phyloP scores from a whole-genome alignment of 352 stramenopile species.

The Phytophthora constricta region DNA sequence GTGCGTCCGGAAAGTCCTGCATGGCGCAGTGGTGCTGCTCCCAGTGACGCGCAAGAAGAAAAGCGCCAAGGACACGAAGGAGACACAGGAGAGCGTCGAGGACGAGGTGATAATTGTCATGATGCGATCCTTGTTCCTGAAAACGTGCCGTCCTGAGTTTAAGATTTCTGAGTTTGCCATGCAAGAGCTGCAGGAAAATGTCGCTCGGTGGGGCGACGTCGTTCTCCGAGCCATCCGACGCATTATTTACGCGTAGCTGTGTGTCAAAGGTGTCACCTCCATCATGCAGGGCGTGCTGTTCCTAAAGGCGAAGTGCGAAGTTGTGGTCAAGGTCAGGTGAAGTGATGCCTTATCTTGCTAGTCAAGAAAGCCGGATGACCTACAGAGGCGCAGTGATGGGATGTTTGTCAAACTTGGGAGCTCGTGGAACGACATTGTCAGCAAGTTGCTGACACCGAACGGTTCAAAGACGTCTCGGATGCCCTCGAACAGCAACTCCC shows the following conservation, averaged over 20 bases:
- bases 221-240: slow-evolving; percentile 26
- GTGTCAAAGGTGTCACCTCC: too few species aligned
- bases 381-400: too few species aligned
- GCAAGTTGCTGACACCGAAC: too few species aligned
- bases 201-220: slow-evolving; percentile 23
- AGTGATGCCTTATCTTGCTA: too few species aligned
- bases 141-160: slow-evolving; percentile 20
- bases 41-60: slow-evolving; percentile 3
- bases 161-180: slow-evolving; percentile 1
- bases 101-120: slow-evolving; percentile 27
- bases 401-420: too few species aligned
- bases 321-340: too few species aligned
- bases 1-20: slow-evolving; percentile 30
- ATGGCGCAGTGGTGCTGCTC: slow-evolving; percentile 20
- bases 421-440: too few species aligned
- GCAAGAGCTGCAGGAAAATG: slow-evolving; percentile 21
- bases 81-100: neutral
- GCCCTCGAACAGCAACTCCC: too few species aligned
- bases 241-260: slow-evolving; percentile 23
- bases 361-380: too few species aligned
- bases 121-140: slow-evolving; percentile 15
- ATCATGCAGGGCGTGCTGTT: too few species aligned
- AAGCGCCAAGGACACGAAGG: neutral
- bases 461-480: too few species aligned
- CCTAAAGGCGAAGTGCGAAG: too few species aligned